A percentile compares a stretch with the other conserved stretches of the same genome.
phyloP scores from a whole-genome alignment of 306 rosid genomes.

The Oxytropis ochrocephala region DNA sequence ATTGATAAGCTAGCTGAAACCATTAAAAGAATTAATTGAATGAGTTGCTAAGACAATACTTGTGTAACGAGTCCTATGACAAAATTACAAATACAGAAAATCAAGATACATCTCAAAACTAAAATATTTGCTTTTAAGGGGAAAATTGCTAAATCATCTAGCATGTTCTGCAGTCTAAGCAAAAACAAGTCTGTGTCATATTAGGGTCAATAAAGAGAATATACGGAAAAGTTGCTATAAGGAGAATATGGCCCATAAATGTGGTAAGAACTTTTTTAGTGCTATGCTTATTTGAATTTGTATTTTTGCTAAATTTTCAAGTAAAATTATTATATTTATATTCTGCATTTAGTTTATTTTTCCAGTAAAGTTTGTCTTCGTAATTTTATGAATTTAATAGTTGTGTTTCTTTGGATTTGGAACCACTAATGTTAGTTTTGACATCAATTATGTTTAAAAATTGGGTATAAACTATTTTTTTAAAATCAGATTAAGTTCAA shows the following conservation, averaged over 20 bases:
- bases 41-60: background rate
- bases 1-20: background rate
- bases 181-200: background rate
- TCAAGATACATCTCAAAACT: background rate
- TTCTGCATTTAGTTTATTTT: too few species aligned
- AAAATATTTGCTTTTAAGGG: background rate
- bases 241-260: too few species aligned
- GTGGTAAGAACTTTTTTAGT: too few species aligned
- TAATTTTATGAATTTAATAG: too few species aligned
- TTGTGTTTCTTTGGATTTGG: too few species aligned
- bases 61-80: background rate
- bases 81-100: background rate
- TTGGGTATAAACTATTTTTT: too few species aligned
- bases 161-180: background rate
- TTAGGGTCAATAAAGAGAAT: background rate
- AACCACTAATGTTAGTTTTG: too few species aligned
- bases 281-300: too few species aligned
- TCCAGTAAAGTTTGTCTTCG: too few species aligned
- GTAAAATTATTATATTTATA: too few species aligned
- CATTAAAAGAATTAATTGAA: background rate
- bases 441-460: too few species aligned
- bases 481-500: background rate
- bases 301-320: too few species aligned
- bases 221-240: background rate
- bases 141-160: background rate